A percentile compares a stretch with the other conserved stretches of the same genome.
phyloP scores from a whole-genome alignment of 805 yeast species.

The Danielia reshetovae region DNA sequence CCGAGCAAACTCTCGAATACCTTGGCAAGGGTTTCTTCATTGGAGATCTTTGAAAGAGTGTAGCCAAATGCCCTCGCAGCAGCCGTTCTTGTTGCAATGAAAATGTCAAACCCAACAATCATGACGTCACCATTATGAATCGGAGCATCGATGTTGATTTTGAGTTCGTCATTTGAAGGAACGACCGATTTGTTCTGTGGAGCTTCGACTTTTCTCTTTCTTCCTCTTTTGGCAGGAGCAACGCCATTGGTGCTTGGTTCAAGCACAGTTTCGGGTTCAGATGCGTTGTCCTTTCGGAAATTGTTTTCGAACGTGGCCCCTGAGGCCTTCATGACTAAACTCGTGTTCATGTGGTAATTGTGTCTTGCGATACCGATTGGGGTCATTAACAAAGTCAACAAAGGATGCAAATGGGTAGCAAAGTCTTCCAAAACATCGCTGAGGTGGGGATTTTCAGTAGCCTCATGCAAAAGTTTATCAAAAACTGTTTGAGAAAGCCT shows the following conservation, averaged over 20 bases:
- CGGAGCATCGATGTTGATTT: constrained; percentile 89
- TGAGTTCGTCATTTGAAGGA: constrained; percentile 53
- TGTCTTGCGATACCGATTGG: constrained; percentile 94
- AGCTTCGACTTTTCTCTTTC: constrained; percentile 41
- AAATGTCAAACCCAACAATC: constrained; percentile 69
- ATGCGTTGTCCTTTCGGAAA: constrained; percentile 4
- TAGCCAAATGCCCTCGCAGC: constrained; percentile 76
- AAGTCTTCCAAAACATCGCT: constrained; percentile 50
- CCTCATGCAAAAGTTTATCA: constrained; percentile 48
- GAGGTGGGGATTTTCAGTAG: constrained; percentile 21
- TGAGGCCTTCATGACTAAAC: constrained; percentile 75
- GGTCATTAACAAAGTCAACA: constrained; percentile 71
- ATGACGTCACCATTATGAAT: constrained; percentile 88
- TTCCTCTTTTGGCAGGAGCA: constrained; percentile 31
- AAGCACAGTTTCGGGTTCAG: constrained; percentile 6
- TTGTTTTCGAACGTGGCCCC: constrained; percentile 37
- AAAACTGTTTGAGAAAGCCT: constrained; percentile 62
- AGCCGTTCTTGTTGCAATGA: constrained; percentile 69
- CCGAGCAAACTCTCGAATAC: constrained; percentile 35
- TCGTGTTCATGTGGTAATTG: constrained; percentile 76
- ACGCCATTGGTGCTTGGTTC: constrained; percentile 14
- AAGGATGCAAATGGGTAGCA: constrained; percentile 52
- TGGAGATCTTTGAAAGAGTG: constrained; percentile 48
- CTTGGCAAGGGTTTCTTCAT: constrained; percentile 32
- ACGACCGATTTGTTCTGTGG: constrained; percentile 23